Evolutionary conservation across 2,329 filamentous ascomycete genomes (phyloP).

Genomic region (Penicillium brasilianum): DNA sequence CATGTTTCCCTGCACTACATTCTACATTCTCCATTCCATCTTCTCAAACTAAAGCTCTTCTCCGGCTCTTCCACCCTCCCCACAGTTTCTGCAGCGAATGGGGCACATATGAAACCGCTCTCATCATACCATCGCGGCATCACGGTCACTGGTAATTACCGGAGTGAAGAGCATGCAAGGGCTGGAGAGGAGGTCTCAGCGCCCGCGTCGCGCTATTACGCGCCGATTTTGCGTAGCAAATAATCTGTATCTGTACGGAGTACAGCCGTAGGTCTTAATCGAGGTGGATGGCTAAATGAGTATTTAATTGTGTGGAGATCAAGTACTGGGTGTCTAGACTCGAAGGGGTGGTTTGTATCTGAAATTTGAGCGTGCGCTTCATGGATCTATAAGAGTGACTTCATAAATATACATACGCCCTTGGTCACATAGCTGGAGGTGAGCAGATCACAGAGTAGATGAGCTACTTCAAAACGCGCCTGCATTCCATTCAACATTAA

Average conservation of each 20-base stretch:
- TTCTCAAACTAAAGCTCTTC: not conserved
- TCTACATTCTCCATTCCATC: not conserved
- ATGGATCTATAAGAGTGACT: not conserved
- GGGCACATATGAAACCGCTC: not conserved
- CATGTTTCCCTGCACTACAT: too few species aligned
- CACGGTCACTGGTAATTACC: not conserved
- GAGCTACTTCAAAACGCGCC: not conserved
- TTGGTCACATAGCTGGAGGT: not conserved
- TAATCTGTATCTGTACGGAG: not conserved
- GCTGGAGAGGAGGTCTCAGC: not conserved
- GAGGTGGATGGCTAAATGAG: too few species aligned
- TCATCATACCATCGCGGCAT: not conserved
- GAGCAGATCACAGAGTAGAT: not conserved
- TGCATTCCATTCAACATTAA: not conserved
- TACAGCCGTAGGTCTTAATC: too few species aligned
- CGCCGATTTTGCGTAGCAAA: not conserved
- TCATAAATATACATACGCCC: not conserved
- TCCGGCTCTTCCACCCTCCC: not conserved
- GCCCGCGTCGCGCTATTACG: not conserved
- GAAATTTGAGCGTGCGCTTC: not conserved
- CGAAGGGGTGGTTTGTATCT: too few species aligned
- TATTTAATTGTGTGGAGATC: too few species aligned
- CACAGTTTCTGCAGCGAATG: not conserved
- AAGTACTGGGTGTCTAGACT: too few species aligned
- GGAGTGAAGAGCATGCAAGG: not conserved